phyloP scores from a whole-genome alignment of 345 rosid genomes.

The Firmiana major region DNA sequence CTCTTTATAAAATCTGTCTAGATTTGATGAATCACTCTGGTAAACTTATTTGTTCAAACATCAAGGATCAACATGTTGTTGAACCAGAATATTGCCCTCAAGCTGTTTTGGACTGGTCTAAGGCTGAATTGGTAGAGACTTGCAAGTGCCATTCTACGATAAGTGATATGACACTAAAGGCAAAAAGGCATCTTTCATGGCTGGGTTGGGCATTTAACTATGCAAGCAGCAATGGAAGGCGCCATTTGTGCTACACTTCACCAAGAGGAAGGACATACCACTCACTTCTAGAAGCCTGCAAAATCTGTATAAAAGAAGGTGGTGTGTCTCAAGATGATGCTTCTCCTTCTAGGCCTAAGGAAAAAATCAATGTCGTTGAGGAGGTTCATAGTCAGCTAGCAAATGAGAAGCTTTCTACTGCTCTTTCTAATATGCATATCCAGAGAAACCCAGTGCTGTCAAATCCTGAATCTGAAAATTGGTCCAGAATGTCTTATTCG shows the following conservation, averaged over 20 bases:
- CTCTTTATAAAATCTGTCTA: slow-evolving; percentile 52
- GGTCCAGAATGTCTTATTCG: slow-evolving; percentile 7
- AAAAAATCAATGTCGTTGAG: slow-evolving; percentile 5
- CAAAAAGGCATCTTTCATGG: slow-evolving; percentile 43
- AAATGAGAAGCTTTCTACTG: slow-evolving; percentile 7
- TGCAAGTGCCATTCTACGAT: neutral
- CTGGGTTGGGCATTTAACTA: slow-evolving; percentile 43
- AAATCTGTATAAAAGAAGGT: slow-evolving; percentile 19
- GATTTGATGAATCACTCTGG: slow-evolving; percentile 17
- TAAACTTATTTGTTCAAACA: neutral
- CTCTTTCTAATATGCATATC: neutral
- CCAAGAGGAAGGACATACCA: slow-evolving; percentile 34
- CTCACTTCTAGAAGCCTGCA: slow-evolving; percentile 51
- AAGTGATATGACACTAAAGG: slow-evolving; percentile 26
- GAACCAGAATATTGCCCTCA: slow-evolving; percentile 43
- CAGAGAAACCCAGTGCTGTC: slow-evolving; percentile 12
- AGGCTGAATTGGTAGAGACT: slow-evolving; percentile 3
- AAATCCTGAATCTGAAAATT: slow-evolving; percentile 1
- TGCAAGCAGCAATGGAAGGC: slow-evolving; percentile 10
- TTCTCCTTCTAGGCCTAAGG: slow-evolving; percentile 9
- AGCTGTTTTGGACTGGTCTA: slow-evolving; percentile 40
- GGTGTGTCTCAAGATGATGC: slow-evolving; percentile 4
- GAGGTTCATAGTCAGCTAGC: slow-evolving; percentile 10
- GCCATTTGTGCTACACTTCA: slow-evolving; percentile 26
- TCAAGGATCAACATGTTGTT: slow-evolving; percentile 14